These are phyloP conservation scores for Camellia oleifera DNA, from an alignment of 179 eudicot genomes.

Conservation along the genomic window DNA sequence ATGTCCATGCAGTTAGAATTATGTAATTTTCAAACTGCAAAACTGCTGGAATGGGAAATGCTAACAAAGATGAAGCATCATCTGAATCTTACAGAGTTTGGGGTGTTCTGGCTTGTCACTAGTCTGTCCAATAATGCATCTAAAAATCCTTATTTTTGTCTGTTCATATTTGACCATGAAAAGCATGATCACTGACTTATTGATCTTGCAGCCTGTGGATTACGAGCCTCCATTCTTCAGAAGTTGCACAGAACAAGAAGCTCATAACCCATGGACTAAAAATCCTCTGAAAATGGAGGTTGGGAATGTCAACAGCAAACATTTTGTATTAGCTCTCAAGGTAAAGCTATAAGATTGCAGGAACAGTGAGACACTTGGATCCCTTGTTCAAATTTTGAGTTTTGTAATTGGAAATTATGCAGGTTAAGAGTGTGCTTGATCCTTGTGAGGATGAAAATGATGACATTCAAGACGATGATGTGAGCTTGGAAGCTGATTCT, in stretches of 20 bases:
- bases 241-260: conserved; percentile 80
- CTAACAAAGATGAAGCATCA: neutral
- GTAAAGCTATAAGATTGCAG: conserved; percentile 28
- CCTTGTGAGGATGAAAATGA: conserved; percentile 92
- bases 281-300: conserved; percentile 93
- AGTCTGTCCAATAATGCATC: neutral
- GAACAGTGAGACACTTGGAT: neutral
- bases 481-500: conserved; percentile 85
- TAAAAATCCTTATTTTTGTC: neutral
- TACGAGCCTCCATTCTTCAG: conserved; percentile 97
- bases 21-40: neutral
- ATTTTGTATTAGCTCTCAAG: conserved; percentile 84
- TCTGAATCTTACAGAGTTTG: conserved; percentile 3
- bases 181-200: neutral
- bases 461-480: conserved; percentile 58
- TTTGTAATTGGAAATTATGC: conserved; percentile 10
- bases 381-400: neutral
- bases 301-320: conserved; percentile 98
- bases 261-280: conserved; percentile 68
- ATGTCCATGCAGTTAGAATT: neutral
- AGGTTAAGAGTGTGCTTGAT: conserved; percentile 97
- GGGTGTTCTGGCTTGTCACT: neutral
- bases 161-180: neutral
- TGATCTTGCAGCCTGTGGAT: conserved; percentile 74
- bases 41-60: neutral